Conservation (phyloP, 306 rosid species). For the Vicia villosa region DNA sequence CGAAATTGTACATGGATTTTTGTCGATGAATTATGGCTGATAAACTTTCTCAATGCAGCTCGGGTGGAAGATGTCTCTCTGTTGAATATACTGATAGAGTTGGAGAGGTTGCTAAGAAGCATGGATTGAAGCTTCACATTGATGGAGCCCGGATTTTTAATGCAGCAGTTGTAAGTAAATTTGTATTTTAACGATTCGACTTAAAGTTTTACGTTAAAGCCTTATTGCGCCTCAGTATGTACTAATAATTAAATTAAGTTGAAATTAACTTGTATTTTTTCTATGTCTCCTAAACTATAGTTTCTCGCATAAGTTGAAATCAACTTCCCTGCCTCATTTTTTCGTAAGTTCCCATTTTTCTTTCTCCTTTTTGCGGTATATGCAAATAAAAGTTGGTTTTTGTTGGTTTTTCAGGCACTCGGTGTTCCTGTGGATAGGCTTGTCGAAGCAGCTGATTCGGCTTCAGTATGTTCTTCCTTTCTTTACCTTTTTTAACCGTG, state of each 20-base stretch:
- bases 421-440: constrained; percentile 88
- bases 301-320: no score
- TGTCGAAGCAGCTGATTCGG: constrained; percentile 92
- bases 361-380: no score
- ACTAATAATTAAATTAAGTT: no score
- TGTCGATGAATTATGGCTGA: background rate
- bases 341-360: no score
- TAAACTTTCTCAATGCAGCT: constrained; percentile 53
- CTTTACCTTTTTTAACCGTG: constrained; percentile 42
- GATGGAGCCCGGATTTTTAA: constrained; percentile 97
- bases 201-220: background rate
- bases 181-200: constrained; percentile 18
- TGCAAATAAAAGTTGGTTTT: constrained; percentile 1
- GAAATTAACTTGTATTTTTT: no score
- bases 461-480: constrained; percentile 43
- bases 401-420: constrained; percentile 70
- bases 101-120: constrained; percentile 84
- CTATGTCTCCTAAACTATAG: no score
- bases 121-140: constrained; percentile 90
- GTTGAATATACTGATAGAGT: constrained; percentile 82
- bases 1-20: background rate
- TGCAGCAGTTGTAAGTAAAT: constrained; percentile 70
- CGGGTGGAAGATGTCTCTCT: constrained; percentile 86
- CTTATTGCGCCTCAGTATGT: background rate
- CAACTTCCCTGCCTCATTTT: constrained; percentile 19